Evolutionary conservation across 2,329 filamentous ascomycete species (phyloP).

Genomic region (Blastomyces parvus): DNA sequence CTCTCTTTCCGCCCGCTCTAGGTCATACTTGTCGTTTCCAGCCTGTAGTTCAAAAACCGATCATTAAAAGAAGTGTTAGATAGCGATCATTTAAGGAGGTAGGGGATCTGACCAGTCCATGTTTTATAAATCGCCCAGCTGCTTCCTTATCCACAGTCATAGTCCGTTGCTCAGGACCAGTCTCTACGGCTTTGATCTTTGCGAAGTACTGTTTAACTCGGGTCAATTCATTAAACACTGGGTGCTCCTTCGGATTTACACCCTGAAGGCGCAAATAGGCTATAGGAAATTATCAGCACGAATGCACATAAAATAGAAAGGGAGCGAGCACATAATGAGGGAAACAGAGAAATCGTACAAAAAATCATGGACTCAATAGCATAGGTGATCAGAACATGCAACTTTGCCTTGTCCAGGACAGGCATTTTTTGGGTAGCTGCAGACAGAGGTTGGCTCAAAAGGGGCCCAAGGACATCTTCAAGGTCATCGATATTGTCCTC

Average conservation of each 20-base stretch:
- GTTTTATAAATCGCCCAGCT: conserved; percentile 70
- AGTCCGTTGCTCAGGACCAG: conserved; percentile 47
- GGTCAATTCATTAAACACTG: conserved; percentile 74
- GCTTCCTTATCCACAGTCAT: conserved; percentile 63
- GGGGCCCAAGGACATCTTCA: conserved; percentile 62
- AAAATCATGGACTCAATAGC: conserved; percentile 85
- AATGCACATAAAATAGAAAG: not conserved
- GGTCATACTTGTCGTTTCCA: conserved; percentile 44
- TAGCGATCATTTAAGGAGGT: not conserved
- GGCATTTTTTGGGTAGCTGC: conserved; percentile 68
- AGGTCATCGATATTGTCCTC: conserved; percentile 71
- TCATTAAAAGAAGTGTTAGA: conserved; percentile 12
- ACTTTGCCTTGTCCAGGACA: conserved; percentile 88
- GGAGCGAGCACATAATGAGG: not conserved
- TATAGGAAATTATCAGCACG: conserved; percentile 22
- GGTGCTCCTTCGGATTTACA: conserved; percentile 70
- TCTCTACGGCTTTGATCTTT: conserved; percentile 75
- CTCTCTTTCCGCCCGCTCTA: conserved; percentile 41
- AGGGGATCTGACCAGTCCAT: conserved; percentile 54
- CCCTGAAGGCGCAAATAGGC: conserved; percentile 71
- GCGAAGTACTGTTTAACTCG: conserved; percentile 84
- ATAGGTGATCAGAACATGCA: conserved; percentile 81
- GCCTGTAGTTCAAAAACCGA: conserved; percentile 22
- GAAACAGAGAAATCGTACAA: conserved; percentile 44
- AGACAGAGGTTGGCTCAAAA: conserved; percentile 56